These are phyloP conservation scores for Cornus controversa DNA, from an alignment of 148 eudicot species.

Conservation along the genomic window DNA sequence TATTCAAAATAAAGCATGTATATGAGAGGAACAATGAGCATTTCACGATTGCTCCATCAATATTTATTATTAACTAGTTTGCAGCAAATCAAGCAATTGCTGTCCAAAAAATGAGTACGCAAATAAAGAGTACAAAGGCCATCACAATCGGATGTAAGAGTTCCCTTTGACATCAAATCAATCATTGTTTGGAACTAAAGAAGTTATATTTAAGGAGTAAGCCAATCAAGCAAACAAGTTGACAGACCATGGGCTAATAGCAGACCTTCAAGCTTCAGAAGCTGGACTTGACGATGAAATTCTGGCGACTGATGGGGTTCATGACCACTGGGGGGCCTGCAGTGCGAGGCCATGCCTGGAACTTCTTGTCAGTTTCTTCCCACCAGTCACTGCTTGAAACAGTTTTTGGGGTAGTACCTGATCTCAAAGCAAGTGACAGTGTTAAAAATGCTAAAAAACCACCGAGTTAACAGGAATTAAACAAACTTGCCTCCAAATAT, in stretches of 20 bases:
- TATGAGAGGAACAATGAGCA: not conserved
- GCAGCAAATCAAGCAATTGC: not conserved
- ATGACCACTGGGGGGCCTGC: conserved; percentile 45
- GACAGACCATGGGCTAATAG: too few relatives aligned
- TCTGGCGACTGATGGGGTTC: conserved; percentile 46
- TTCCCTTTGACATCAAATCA: not conserved
- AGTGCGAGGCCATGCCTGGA: conserved; percentile 45
- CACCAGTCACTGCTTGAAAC: conserved; percentile 32
- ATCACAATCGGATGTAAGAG: too few relatives aligned
- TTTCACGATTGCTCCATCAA: not conserved
- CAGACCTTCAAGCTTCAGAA: conserved; percentile 12
- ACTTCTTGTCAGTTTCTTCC: conserved; percentile 37
- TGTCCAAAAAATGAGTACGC: not conserved
- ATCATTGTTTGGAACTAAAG: not conserved
- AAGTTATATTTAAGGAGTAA: not conserved
- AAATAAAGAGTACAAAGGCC: not conserved
- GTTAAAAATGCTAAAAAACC: not conserved
- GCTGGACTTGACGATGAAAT: conserved; percentile 33
- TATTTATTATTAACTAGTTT: not conserved
- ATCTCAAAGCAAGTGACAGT: not conserved
- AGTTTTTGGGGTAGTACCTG: conserved; percentile 38
- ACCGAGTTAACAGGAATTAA: not conserved
- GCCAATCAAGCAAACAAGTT: too few relatives aligned
- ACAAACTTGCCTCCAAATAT: conserved; percentile 23
- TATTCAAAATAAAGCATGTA: not conserved